Evolutionary conservation across 352 stramenopile genomes (phyloP).

Genomic region (Phytopythium vexans): DNA sequence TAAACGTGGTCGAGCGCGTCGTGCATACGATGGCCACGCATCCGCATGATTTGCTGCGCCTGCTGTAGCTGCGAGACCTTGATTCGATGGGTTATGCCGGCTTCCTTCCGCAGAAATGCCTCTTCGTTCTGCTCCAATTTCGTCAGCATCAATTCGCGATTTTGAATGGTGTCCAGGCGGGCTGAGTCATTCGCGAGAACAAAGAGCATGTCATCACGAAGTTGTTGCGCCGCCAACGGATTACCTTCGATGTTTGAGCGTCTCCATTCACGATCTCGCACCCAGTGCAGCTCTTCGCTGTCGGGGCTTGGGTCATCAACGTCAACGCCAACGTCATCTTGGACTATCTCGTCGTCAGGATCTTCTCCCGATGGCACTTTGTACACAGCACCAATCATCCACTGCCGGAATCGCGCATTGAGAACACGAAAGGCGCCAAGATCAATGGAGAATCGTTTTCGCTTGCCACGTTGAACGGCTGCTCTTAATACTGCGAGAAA

Average conservation of each 20-base stretch:
- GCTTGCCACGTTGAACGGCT: conserved; percentile 27
- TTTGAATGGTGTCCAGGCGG: conserved; percentile 25
- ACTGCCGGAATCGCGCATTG: conserved; percentile 35
- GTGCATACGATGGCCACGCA: conserved; percentile 45
- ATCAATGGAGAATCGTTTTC: conserved; percentile 47
- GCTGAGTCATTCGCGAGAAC: conserved; percentile 28
- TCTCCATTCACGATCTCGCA: conserved; percentile 45
- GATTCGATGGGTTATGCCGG: conserved; percentile 37
- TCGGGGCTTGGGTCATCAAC: not conserved
- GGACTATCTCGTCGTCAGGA: conserved; percentile 8
- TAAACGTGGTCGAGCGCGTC: conserved; percentile 63
- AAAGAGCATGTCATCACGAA: conserved; percentile 32
- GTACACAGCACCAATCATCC: conserved; percentile 34
- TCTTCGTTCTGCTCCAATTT: conserved; percentile 39
- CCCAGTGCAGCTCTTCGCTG: conserved; percentile 36
- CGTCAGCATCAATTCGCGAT: conserved; percentile 32
- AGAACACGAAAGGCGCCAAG: conserved; percentile 44
- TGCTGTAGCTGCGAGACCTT: conserved; percentile 45
- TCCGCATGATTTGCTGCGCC: conserved; percentile 45
- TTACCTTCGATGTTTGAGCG: conserved; percentile 37
- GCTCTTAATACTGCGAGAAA: conserved; percentile 27
- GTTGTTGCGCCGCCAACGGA: conserved; percentile 20
- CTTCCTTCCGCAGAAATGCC: conserved; percentile 46
- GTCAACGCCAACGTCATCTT: conserved; percentile 3
- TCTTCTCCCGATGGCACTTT: conserved; percentile 15